Conservation (phyloP, 768 basidiomycete genomes). For the Agrocybe praecox region DNA sequence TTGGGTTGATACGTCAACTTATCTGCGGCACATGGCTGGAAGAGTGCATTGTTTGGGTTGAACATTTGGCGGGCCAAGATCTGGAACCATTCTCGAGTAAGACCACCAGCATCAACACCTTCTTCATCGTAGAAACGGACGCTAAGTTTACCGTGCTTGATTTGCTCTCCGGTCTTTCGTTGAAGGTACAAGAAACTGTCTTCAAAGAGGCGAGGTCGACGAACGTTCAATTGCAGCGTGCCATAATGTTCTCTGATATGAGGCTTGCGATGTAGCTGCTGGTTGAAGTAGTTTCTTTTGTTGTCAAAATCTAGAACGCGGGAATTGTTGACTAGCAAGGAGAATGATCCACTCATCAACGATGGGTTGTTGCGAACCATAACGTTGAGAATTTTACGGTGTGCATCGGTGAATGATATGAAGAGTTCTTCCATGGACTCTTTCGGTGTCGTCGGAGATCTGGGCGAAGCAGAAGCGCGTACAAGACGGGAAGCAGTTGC, state of each 20-base stretch:
- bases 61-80: conserved; percentile 99
- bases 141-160: conserved; percentile 97
- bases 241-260: conserved; percentile 79
- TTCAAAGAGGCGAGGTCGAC: conserved; percentile 91
- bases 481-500: conserved; percentile 50
- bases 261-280: conserved; percentile 86
- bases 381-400: conserved; percentile 91
- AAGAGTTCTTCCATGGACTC: conserved; percentile 92
- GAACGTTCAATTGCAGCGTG: conserved; percentile 87
- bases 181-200: conserved; percentile 95
- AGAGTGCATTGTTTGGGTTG: conserved; percentile 96
- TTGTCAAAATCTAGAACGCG: conserved; percentile 99
- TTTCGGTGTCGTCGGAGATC: conserved; percentile 64
- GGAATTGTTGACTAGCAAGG: conserved; percentile 92
- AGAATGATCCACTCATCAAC: conserved; percentile 97
- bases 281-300: conserved; percentile 95
- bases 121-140: conserved; percentile 97
- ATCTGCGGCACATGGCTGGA: conserved; percentile 97
- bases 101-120: conserved; percentile 97
- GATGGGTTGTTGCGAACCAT: conserved; percentile 99
- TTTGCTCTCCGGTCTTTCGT: conserved; percentile 89
- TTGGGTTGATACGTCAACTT: conserved; percentile 95
- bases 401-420: conserved; percentile 89
- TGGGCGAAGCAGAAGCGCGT: conserved; percentile 69
- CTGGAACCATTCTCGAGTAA: conserved; percentile 98